These are phyloP conservation scores for Malassezia slooffiae DNA, from an alignment of 1,284 basidiomycete genomes.

Conservation along the genomic window DNA sequence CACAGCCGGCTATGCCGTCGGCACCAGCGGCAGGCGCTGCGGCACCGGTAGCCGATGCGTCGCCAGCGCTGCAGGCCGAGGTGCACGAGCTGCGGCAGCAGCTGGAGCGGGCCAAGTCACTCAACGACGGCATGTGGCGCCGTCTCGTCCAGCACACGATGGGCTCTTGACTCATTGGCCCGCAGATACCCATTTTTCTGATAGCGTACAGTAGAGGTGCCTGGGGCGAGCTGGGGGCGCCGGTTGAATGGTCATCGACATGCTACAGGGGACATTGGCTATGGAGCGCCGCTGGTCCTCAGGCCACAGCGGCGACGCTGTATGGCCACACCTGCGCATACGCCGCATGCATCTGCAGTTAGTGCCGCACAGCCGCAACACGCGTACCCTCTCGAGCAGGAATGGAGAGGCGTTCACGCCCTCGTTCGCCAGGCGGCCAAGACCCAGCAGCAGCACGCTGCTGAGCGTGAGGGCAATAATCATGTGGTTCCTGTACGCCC, in stretches of 20 bases:
- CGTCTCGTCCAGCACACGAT: conserved; percentile 13
- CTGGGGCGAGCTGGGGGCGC: too few species aligned
- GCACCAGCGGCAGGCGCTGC: not conserved
- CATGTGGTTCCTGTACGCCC: too few species aligned
- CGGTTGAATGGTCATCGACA: too few species aligned
- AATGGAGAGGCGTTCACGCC: not conserved
- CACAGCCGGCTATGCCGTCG: not conserved
- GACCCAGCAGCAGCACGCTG: conserved; percentile 4
- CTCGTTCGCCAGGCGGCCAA: not conserved
- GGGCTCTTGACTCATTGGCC: not conserved
- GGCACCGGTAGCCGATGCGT: not conserved
- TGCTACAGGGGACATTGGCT: too few species aligned
- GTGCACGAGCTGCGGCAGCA: conserved; percentile 21
- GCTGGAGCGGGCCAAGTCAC: conserved; percentile 27
- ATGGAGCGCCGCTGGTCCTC: too few species aligned
- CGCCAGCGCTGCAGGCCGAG: conserved; percentile 10
- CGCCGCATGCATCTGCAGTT: not conserved
- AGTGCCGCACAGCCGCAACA: not conserved
- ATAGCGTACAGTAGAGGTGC: too few species aligned
- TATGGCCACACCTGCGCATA: conserved; percentile 8
- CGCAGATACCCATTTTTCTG: too few species aligned
- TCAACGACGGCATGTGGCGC: conserved; percentile 38
- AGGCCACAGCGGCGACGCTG: too few species aligned
- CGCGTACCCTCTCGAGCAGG: conserved; percentile 2
- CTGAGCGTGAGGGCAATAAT: too few species aligned